A percentile compares a stretch with the other conserved stretches of the same genome.
Evolutionary conservation across 169 alveolate species (phyloP).

Genomic region (Plasmodium fragile): DNA sequence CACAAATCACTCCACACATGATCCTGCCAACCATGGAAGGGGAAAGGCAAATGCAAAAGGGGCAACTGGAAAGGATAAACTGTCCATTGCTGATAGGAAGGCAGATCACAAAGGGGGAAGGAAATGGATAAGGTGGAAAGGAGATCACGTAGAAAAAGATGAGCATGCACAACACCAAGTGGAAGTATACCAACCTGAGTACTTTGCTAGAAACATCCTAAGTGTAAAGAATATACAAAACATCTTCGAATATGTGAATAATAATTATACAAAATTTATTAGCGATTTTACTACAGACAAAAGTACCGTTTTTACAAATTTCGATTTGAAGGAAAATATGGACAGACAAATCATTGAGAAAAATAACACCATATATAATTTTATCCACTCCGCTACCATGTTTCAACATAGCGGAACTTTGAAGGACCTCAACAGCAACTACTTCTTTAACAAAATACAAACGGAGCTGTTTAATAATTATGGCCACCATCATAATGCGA

Average conservation of each 20-base stretch:
- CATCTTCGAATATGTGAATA: slow-evolving; percentile 41
- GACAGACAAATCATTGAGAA: slow-evolving; percentile 51
- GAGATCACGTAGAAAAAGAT: not conserved
- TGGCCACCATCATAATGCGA: not conserved
- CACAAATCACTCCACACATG: not conserved
- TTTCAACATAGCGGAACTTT: slow-evolving; percentile 44
- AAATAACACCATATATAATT: slow-evolving; percentile 54
- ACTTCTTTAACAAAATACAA: slow-evolving; percentile 46
- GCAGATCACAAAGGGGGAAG: not conserved
- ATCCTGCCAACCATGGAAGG: not conserved
- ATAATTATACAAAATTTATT: slow-evolving; percentile 43
- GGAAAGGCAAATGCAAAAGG: not conserved
- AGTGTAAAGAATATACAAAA: slow-evolving; percentile 51
- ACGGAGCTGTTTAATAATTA: slow-evolving; percentile 40
- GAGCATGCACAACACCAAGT: not conserved
- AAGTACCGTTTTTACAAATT: slow-evolving; percentile 45
- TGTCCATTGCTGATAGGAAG: not conserved
- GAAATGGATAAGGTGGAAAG: not conserved
- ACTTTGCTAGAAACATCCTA: slow-evolving; percentile 31
- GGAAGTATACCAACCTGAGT: not conserved
- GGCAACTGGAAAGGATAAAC: not conserved
- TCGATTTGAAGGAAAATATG: slow-evolving; percentile 56
- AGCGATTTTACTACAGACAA: slow-evolving; percentile 60
- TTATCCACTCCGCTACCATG: slow-evolving; percentile 67
- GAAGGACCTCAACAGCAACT: slow-evolving; percentile 49